Evolutionary conservation across 2,329 filamentous ascomycete genomes (phyloP), one percentile per base, ranked within the genome.

Genomic region (Nemania diffusa): DNA sequence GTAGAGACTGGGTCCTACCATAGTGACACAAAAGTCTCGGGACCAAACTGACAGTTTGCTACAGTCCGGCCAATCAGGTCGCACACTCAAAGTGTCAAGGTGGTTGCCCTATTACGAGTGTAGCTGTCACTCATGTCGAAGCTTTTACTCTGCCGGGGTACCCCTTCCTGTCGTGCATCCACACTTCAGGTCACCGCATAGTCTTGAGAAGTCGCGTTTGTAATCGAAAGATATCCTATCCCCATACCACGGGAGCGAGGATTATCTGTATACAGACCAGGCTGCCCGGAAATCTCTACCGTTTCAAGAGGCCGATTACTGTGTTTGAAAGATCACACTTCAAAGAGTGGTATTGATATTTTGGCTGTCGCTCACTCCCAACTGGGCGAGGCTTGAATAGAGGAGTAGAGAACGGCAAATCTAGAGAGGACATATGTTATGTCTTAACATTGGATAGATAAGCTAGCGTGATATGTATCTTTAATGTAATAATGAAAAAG

Each of bases 1-100:
- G 63, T 17, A 66, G 65, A 34, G 72, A 70, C 51, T 77, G 74
- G 74, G 64, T 75, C n/a, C 56, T 75, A 37, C 71, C 72, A 27
- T 71, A 68, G 65, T 62, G 24, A 59, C n/a, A 55, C 46, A 34
- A 22, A 3, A 22, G 22, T 37, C 42, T 37, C 34, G 7, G 5
- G 24, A 26, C 13, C 13, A 46, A 37, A 44, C 5, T 26, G 24
- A 57, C n/a, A 22, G n/a, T 24, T 13, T 37, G 40, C 50, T 42
- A 61, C 15, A 42, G 56, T 37, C 22, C 9, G 5, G 42, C 53
- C 37, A 6, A 32, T 40, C 5, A 1, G 48, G 22, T 22, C 24
- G 13, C n/a, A 11, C 17, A 24, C 9, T 42, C 22, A 5, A 13
- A 40, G 29, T 44, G 32, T 27, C 40, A 9, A 52, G 42, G 26